Conservation (phyloP, 2,329 filamentous ascomycete species). For the Bipolaris sorokiniana region DNA sequence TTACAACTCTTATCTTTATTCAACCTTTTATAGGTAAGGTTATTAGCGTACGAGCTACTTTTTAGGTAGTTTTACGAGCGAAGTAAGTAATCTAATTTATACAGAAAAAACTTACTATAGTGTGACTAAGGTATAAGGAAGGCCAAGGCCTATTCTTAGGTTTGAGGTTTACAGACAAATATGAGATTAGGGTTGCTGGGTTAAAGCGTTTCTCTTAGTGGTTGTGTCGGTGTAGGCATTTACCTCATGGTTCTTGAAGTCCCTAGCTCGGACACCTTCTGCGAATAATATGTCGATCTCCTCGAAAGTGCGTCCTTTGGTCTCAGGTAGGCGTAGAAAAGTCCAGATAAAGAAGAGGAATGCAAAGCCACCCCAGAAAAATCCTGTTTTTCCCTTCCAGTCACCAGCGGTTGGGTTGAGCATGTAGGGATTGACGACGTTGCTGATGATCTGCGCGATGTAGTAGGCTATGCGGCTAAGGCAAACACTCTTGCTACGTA, state of each 20-base stretch:
- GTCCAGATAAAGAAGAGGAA: constrained; percentile 74
- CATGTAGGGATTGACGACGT: constrained; percentile 71
- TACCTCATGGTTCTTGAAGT: constrained; percentile 15
- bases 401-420: constrained; percentile 67
- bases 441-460: constrained; percentile 70
- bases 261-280: constrained; percentile 27
- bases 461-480: constrained; percentile 76
- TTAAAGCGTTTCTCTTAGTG: background rate
- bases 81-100: no score
- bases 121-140: background rate
- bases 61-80: no score
- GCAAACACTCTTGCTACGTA: constrained; percentile 87
- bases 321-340: constrained; percentile 79
- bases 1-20: no score
- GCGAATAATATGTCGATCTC: constrained; percentile 84
- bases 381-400: constrained; percentile 78
- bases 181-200: background rate
- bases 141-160: background rate
- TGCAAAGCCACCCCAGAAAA: constrained; percentile 84
- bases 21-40: no score
- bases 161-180: background rate
- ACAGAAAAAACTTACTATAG: background rate
- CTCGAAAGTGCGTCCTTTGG: constrained; percentile 76
- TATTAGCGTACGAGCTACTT: no score
- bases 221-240: background rate